Base-by-base conservation (phyloP, 2,329 filamentous ascomycete species). In the Balansia obtecta region DNA sequence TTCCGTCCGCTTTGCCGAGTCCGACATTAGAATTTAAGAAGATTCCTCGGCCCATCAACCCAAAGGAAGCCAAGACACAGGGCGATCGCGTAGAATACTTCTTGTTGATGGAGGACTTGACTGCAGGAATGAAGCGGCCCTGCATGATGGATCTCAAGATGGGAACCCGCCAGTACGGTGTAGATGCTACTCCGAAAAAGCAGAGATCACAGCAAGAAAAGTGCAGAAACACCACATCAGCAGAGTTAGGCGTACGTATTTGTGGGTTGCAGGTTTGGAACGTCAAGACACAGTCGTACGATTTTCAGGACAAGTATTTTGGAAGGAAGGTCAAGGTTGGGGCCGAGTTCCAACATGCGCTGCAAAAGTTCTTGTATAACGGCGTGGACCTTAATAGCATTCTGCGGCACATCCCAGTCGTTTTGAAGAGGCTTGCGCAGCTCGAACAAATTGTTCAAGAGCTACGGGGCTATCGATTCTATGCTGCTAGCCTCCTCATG, bases 261-360 rank as follows among this genome's bases (percentile, higher is more conserved):
- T 98, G 93, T 63, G 93, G 93, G 4, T 83, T 98, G 70, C 93
- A 98, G 65, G 88, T 95, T 1, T 98, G 91, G 88, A 91, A 97
- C 62, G 83, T 82, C 20, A 82, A 83, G 56, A 84, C 82, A 37
- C 82, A 94, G 61, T 82, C 80, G 45, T 96, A 95, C 62, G 75
- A 90, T n/a, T 98, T 97, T 63, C 86, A 95, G 63, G 93, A 98
- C 75, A 98, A 98, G 68, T 98, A 98, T 66, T 95, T 88, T 63
- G 93, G 93, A 1, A 85, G 93, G 49, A 82, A 88, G 58, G 72
- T 98, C 34, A 90, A 90, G 65, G 88, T 86, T 2, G 93, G 93
- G 2, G 74, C 77, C 3, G 88, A 97, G 62, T 97, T 98, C 60
- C 87, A 95, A 62, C 81, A 85, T 52, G 90, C 90, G 0, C 73